Percentiles rank a stretch among this genome's conserved stretches.
Evolutionary conservation across 2,329 filamentous ascomycete species (phyloP).

Genomic region (Pseudodiploospora longispora): DNA sequence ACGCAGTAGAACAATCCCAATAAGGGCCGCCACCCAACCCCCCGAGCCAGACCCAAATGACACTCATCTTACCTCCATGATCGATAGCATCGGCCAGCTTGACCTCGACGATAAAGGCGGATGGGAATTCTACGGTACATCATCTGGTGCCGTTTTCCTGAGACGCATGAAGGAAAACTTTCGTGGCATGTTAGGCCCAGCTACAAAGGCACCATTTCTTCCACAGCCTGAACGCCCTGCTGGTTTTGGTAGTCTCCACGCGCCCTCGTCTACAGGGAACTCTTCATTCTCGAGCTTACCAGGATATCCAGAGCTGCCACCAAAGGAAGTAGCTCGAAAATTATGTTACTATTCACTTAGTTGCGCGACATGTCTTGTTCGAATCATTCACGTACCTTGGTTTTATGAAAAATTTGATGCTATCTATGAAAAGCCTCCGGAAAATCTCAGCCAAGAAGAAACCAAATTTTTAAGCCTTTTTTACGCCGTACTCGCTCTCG

Average conservation of each 20-base stretch:
- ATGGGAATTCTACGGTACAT: slow-evolving; percentile 92
- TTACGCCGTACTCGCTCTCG: slow-evolving; percentile 62
- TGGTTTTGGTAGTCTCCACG: slow-evolving; percentile 55
- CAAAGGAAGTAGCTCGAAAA: slow-evolving; percentile 45
- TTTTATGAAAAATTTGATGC: slow-evolving; percentile 72
- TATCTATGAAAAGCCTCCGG: slow-evolving; percentile 63
- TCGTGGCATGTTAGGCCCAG: slow-evolving; percentile 62
- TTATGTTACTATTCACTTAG: slow-evolving; percentile 49
- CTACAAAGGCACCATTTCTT: slow-evolving; percentile 52
- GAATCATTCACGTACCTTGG: slow-evolving; percentile 71
- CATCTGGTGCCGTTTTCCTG: slow-evolving; percentile 84
- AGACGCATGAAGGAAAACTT: slow-evolving; percentile 82
- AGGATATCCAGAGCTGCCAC: slow-evolving; percentile 60
- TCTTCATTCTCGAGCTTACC: slow-evolving; percentile 52
- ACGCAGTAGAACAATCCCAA: slow-evolving; percentile 22
- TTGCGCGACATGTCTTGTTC: slow-evolving; percentile 50
- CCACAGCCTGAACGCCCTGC: slow-evolving; percentile 40
- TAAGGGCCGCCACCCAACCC: slow-evolving; percentile 28
- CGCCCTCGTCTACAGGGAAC: slow-evolving; percentile 54
- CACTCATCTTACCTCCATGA: slow-evolving; percentile 83
- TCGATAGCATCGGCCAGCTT: slow-evolving; percentile 81
- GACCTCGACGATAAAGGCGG: slow-evolving; percentile 86
- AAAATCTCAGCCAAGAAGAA: slow-evolving; percentile 56
- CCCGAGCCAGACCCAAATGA: slow-evolving; percentile 45
- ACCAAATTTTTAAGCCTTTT: slow-evolving; percentile 62